phyloP scores from a whole-genome alignment of 2,329 filamentous ascomycete genomes.

The Fusarium sp. region DNA sequence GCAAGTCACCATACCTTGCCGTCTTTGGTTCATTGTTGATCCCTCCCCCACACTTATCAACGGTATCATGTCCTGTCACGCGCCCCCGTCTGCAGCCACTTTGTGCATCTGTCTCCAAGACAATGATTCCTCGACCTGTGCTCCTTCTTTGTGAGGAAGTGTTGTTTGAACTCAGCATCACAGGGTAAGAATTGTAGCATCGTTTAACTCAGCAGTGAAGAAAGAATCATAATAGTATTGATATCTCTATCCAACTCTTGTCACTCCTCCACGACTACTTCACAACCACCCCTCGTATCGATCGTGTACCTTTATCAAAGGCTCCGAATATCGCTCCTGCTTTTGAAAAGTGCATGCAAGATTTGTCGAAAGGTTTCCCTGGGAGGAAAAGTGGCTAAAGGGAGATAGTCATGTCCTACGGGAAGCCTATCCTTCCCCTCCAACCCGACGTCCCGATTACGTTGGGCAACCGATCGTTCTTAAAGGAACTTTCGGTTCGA shows the following conservation, averaged over 20 bases:
- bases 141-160: not conserved
- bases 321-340: not conserved
- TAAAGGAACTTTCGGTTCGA: not conserved
- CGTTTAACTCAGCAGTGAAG: not conserved
- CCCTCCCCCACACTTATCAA: not conserved
- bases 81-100: not conserved
- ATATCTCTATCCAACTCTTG: not conserved
- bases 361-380: slow-evolving; percentile 16
- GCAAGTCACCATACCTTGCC: not conserved
- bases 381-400: slow-evolving; percentile 3
- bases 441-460: slow-evolving; percentile 5
- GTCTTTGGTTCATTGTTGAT: not conserved
- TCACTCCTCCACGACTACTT: not conserved
- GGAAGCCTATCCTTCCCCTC: not conserved
- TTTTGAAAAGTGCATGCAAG: slow-evolving; percentile 6
- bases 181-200: not conserved
- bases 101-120: not conserved
- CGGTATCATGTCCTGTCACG: not conserved
- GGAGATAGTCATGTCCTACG: not conserved
- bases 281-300: not conserved
- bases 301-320: not conserved
- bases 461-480: not conserved
- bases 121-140: not conserved
- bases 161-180: not conserved
- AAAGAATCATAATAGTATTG: not conserved